These are phyloP conservation scores for Penicillium manginii DNA, from an alignment of 495 filamentous ascomycete species.

Conservation along the genomic window DNA sequence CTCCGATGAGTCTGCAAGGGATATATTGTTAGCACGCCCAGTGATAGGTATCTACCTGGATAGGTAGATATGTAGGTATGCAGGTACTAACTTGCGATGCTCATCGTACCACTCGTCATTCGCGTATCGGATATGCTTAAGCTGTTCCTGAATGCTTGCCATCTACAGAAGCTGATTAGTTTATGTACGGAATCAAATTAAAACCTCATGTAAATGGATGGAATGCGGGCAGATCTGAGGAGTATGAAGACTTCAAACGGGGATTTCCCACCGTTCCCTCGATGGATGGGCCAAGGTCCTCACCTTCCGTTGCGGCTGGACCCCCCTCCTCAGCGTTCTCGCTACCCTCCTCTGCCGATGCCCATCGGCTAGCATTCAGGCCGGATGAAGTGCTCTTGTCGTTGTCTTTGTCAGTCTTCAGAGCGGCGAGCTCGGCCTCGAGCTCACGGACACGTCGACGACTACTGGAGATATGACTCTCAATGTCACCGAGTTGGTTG, in stretches of 20 bases:
- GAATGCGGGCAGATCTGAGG: conserved; percentile 39
- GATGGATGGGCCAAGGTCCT: conserved; percentile 58
- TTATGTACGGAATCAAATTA: conserved; percentile 20
- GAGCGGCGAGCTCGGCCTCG: conserved; percentile 47
- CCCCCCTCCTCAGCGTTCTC: conserved; percentile 39
- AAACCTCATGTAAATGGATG: conserved; percentile 40
- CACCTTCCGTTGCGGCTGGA: conserved; percentile 53
- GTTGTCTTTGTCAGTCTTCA: conserved; percentile 40
- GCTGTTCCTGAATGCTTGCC: conserved; percentile 56
- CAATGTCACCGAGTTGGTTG: conserved; percentile 47
- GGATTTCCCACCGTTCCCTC: conserved; percentile 58
- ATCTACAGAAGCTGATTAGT: conserved; percentile 42
- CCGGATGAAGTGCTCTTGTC: conserved; percentile 32
- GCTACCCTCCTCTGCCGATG: conserved; percentile 35
- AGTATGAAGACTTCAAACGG: conserved; percentile 41
- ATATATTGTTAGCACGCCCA: neutral
- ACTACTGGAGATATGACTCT: conserved; percentile 41
- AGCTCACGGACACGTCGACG: conserved; percentile 50
- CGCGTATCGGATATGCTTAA: conserved; percentile 51
- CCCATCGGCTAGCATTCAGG: conserved; percentile 49
- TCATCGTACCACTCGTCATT: conserved; percentile 53
- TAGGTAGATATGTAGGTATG: neutral
- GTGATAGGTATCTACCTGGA: no score
- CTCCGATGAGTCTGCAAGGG: conserved; percentile 43
- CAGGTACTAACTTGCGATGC: conserved; percentile 42